Percentiles rank a stretch among this genome's conserved stretches.
phyloP scores from a whole-genome alignment of 208 protist species.

The Trichomonas gallinae region DNA sequence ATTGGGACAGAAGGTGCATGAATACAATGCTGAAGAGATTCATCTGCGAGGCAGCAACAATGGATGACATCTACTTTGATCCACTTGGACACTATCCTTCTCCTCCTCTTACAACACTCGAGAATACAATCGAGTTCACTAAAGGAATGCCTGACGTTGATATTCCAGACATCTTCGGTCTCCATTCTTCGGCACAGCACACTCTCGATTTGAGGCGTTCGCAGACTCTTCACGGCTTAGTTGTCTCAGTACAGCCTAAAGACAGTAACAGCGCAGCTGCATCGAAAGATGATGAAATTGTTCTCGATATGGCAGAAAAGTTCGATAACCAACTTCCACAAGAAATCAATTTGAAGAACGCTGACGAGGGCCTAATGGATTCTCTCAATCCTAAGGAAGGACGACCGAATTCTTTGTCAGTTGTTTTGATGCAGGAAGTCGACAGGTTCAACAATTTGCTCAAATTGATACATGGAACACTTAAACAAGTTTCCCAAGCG shows the following conservation, averaged over 20 bases:
- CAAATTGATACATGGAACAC: not conserved
- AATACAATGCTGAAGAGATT: constrained; percentile 69
- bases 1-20: constrained; percentile 73
- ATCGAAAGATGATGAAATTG: constrained; percentile 63
- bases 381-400: not conserved
- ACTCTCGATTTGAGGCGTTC: constrained; percentile 78
- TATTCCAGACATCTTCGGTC: constrained; percentile 77
- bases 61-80: constrained; percentile 62
- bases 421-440: not conserved
- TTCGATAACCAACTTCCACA: constrained; percentile 48
- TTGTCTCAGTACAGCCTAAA: constrained; percentile 70
- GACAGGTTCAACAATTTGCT: not conserved
- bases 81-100: not conserved
- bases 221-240: constrained; percentile 62
- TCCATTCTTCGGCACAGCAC: constrained; percentile 86
- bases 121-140: not conserved
- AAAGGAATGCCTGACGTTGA: constrained; percentile 54
- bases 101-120: not conserved
- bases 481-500: constrained; percentile 67
- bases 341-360: not conserved
- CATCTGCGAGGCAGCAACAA: constrained; percentile 57
- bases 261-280: constrained; percentile 37
- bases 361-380: not conserved
- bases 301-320: constrained; percentile 66
- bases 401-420: not conserved